phyloP scores from a whole-genome alignment of 2,329 filamentous ascomycete genomes.

The Ceratocystis smalleyi region DNA sequence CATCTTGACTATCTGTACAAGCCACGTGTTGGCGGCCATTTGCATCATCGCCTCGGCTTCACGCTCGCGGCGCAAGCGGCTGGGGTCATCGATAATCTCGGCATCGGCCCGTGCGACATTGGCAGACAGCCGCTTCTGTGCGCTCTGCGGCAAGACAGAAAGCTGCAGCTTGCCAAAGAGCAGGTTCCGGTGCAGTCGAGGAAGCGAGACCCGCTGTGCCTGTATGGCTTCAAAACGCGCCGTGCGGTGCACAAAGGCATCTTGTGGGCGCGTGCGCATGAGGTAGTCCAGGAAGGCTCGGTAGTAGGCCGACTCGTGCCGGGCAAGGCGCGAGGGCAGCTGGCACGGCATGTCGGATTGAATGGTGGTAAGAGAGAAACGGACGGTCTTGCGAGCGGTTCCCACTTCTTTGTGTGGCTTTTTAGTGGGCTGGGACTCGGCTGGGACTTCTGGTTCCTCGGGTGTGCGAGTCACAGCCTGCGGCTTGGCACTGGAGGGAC shows the following conservation, averaged over 20 bases:
- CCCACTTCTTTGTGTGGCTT: neutral
- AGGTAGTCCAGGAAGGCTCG: conserved; percentile 67
- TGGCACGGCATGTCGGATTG: conserved; percentile 32
- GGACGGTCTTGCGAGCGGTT: conserved; percentile 45
- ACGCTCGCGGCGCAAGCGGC: conserved; percentile 52
- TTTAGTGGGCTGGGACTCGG: neutral
- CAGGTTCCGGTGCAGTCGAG: conserved; percentile 59
- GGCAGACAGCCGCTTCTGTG: conserved; percentile 54
- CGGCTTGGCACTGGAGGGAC: conserved; percentile 16
- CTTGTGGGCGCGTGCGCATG: conserved; percentile 47
- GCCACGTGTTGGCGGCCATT: conserved; percentile 45
- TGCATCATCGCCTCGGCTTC: conserved; percentile 68
- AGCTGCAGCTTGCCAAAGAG: conserved; percentile 76
- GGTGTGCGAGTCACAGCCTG: neutral
- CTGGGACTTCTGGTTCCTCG: neutral
- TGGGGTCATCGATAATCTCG: conserved; percentile 45
- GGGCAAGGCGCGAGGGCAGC: conserved; percentile 37
- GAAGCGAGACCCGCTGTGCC: conserved; percentile 59
- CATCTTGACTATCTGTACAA: conserved; percentile 44
- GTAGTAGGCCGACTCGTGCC: conserved; percentile 67
- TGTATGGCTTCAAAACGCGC: conserved; percentile 81
- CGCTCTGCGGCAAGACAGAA: conserved; percentile 49
- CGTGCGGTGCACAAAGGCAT: conserved; percentile 73
- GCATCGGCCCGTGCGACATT: conserved; percentile 63
- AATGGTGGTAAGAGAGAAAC: conserved; percentile 46